phyloP scores from a whole-genome alignment of 208 protist species.

The Blastocrithidia nonstop region DNA sequence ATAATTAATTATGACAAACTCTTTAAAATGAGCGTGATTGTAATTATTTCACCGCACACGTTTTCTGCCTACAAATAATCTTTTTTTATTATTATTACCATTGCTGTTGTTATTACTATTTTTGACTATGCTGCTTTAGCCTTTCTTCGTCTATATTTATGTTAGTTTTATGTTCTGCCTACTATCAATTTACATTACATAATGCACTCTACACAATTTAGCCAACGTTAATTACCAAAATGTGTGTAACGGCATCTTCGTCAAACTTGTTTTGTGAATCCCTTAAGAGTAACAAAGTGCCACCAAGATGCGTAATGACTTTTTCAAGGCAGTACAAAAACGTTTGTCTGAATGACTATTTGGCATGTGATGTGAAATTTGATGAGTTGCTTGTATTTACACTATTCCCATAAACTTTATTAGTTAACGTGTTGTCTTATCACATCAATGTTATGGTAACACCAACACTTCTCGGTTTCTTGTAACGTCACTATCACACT shows the following conservation, averaged over 20 bases:
- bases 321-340: slow-evolving; percentile 25
- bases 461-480: slow-evolving; percentile 24
- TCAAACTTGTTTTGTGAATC: slow-evolving; percentile 23
- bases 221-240: slow-evolving; percentile 43
- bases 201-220: slow-evolving; percentile 16
- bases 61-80: too few relatives aligned
- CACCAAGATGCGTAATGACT: slow-evolving; percentile 35
- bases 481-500: slow-evolving; percentile 30
- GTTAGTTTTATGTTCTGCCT: background rate
- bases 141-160: background rate
- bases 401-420: background rate
- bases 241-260: slow-evolving; percentile 39
- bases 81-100: too few relatives aligned
- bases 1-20: too few relatives aligned
- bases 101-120: too few relatives aligned
- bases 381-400: too few relatives aligned
- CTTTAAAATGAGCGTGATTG: too few relatives aligned
- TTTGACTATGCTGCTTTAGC: background rate
- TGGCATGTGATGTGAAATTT: too few relatives aligned
- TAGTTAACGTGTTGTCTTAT: background rate
- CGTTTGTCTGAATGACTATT: slow-evolving; percentile 21
- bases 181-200: slow-evolving; percentile 6
- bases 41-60: too few relatives aligned
- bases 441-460: slow-evolving; percentile 27
- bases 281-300: slow-evolving; percentile 16